A percentile compares a stretch with the other conserved stretches of the same genome.
Conservation (phyloP, 345 rosid genomes). For the Acer yangbiense region DNA sequence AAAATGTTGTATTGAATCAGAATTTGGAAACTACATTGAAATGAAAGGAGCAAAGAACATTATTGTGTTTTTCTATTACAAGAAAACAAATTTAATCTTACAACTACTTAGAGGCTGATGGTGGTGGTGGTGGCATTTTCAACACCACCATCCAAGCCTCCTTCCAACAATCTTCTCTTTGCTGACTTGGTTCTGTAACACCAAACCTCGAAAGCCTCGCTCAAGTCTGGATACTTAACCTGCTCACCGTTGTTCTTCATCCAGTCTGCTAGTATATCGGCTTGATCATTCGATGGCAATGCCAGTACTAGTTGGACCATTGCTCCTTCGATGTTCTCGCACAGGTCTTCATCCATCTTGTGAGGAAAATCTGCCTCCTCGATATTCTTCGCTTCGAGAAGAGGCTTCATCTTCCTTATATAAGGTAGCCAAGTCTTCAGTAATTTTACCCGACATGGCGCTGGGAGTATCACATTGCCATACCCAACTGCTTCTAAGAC, state of each 20-base stretch:
- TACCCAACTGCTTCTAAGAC: slow-evolving; percentile 90
- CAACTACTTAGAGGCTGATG: slow-evolving; percentile 38
- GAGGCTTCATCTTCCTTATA: slow-evolving; percentile 72
- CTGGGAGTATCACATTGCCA: slow-evolving; percentile 75
- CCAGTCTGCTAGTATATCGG: slow-evolving; percentile 87
- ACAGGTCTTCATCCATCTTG: slow-evolving; percentile 84
- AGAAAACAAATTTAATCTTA: slow-evolving; percentile 1
- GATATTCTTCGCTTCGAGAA: slow-evolving; percentile 50
- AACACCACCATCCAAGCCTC: slow-evolving; percentile 45
- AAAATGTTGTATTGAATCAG: not conserved
- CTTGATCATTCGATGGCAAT: slow-evolving; percentile 84
- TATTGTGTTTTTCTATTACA: not conserved
- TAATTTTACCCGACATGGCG: slow-evolving; percentile 50
- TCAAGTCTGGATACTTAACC: slow-evolving; percentile 77
- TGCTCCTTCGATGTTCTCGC: slow-evolving; percentile 78
- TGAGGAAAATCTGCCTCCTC: slow-evolving; percentile 45
- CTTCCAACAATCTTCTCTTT: slow-evolving; percentile 79
- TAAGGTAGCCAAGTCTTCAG: slow-evolving; percentile 86
- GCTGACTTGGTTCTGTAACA: slow-evolving; percentile 95
- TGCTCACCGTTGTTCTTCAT: slow-evolving; percentile 50
- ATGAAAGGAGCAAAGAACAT: not conserved
- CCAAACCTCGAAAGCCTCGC: slow-evolving; percentile 97
- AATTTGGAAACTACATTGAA: not conserved
- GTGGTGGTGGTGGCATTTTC: slow-evolving; percentile 31
- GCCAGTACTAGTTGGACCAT: slow-evolving; percentile 73